A percentile compares a stretch with the other conserved stretches of the same genome.
Evolutionary conservation across 208 protist genomes (phyloP).

Genomic region (Leishmania arabica): DNA sequence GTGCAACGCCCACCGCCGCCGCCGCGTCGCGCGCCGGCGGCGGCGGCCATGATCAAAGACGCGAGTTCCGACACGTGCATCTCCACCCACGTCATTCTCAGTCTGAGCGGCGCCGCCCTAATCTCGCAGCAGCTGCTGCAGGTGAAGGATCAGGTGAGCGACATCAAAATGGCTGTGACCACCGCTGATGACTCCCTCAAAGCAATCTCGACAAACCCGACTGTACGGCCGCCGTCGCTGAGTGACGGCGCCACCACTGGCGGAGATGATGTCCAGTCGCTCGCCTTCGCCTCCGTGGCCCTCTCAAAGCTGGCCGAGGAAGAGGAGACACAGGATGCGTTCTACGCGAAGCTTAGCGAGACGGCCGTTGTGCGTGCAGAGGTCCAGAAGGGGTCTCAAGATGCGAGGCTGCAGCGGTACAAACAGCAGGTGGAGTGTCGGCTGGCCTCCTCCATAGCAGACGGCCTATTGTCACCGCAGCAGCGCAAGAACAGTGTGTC

Average conservation of each 20-base stretch:
- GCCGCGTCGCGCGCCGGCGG: slow-evolving; percentile 19
- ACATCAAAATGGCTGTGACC: slow-evolving; percentile 22
- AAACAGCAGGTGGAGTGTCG: slow-evolving; percentile 20
- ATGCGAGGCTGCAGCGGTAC: slow-evolving; percentile 17
- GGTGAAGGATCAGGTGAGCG: slow-evolving; percentile 20
- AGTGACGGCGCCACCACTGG: slow-evolving; percentile 1
- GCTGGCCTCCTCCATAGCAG: slow-evolving; percentile 4
- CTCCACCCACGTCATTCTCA: slow-evolving; percentile 1
- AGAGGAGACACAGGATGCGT: slow-evolving; percentile 22
- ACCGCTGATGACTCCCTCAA: slow-evolving; percentile 12
- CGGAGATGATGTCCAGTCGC: slow-evolving; percentile 23
- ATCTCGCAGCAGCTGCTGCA: slow-evolving; percentile 23
- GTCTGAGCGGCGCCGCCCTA: slow-evolving; percentile 14
- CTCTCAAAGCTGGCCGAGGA: slow-evolving; percentile 16
- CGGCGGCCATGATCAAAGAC: background rate
- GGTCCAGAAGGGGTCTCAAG: slow-evolving; percentile 12
- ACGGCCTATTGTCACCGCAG: background rate
- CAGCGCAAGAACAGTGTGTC: background rate
- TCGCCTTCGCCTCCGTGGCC: slow-evolving; percentile 12
- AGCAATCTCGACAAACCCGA: slow-evolving; percentile 4
- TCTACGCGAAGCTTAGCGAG: slow-evolving; percentile 23
- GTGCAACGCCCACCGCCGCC: slow-evolving; percentile 16
- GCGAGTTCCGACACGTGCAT: background rate
- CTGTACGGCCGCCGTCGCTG: background rate
- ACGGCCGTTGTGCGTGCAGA: slow-evolving; percentile 18